These are phyloP conservation scores for Pythium vanterpoolii DNA, from an alignment of 352 stramenopile species.

Conservation along the genomic window DNA sequence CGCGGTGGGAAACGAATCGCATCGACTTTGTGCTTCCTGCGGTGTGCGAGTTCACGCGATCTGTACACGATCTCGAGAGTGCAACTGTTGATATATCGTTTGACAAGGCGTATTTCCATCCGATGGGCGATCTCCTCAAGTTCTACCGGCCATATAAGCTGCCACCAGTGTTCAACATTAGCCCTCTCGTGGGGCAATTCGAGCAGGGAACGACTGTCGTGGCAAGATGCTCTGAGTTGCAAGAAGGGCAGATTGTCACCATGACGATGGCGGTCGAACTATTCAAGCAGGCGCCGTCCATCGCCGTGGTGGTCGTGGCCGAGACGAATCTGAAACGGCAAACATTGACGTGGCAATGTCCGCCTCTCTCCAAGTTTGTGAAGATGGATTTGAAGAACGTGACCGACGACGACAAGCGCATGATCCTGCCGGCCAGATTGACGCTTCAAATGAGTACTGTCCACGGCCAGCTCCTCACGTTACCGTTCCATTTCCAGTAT, in stretches of 20 bases:
- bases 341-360: slow-evolving; percentile 46
- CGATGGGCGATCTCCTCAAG: slow-evolving; percentile 39
- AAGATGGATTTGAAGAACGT: background rate
- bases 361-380: slow-evolving; percentile 28
- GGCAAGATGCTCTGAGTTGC: slow-evolving; percentile 38
- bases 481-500: slow-evolving; percentile 57
- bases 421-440: slow-evolving; percentile 43
- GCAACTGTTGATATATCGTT: slow-evolving; percentile 53
- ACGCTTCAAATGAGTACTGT: slow-evolving; percentile 59
- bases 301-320: slow-evolving; percentile 28
- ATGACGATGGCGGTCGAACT: slow-evolving; percentile 21
- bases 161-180: slow-evolving; percentile 41
- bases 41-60: slow-evolving; percentile 31
- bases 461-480: slow-evolving; percentile 37
- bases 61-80: slow-evolving; percentile 28
- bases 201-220: slow-evolving; percentile 49
- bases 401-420: slow-evolving; percentile 9
- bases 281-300: background rate
- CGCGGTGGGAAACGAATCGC: slow-evolving; percentile 32
- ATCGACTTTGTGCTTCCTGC: slow-evolving; percentile 47
- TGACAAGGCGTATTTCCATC: slow-evolving; percentile 44
- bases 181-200: slow-evolving; percentile 41
- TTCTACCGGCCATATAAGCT: slow-evolving; percentile 63
- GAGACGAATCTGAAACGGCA: slow-evolving; percentile 46
- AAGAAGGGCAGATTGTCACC: slow-evolving; percentile 36